These are phyloP conservation scores for Neurospora sp. DNA, from an alignment of 495 filamentous ascomycete genomes.

Conservation along the genomic window DNA sequence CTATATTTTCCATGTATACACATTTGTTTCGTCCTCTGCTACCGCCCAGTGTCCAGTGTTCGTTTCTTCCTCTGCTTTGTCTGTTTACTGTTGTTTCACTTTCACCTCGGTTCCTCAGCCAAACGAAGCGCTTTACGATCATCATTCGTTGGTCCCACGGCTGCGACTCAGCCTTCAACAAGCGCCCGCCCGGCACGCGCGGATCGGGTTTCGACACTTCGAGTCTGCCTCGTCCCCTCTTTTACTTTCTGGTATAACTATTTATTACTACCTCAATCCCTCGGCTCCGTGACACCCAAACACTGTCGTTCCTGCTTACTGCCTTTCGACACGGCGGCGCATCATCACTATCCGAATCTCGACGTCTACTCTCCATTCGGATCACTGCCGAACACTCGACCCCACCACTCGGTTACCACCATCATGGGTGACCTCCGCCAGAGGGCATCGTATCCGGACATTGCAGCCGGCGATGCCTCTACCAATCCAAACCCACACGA, in stretches of 20 bases:
- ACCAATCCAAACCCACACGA: background rate
- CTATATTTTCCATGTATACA: background rate
- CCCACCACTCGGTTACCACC: background rate
- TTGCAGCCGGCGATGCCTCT: background rate
- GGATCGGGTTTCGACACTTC: background rate
- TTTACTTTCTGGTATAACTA: background rate
- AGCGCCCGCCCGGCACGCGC: background rate
- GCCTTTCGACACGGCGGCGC: background rate
- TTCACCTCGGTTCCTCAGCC: background rate
- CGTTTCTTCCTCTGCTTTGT: background rate
- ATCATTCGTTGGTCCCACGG: background rate
- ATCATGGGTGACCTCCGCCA: background rate
- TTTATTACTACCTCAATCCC: background rate
- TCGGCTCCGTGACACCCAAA: background rate
- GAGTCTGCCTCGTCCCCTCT: background rate
- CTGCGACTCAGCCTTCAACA: background rate
- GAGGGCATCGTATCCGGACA: background rate
- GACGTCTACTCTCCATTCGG: background rate
- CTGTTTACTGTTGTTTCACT: background rate
- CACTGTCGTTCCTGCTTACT: background rate
- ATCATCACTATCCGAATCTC: background rate
- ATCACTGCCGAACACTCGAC: background rate
- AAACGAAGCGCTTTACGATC: background rate
- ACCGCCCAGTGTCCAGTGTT: background rate
- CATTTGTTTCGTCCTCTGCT: background rate